These are phyloP conservation scores for Phylloporus arenicola DNA, from an alignment of 768 basidiomycete genomes.

Conservation along the genomic window DNA sequence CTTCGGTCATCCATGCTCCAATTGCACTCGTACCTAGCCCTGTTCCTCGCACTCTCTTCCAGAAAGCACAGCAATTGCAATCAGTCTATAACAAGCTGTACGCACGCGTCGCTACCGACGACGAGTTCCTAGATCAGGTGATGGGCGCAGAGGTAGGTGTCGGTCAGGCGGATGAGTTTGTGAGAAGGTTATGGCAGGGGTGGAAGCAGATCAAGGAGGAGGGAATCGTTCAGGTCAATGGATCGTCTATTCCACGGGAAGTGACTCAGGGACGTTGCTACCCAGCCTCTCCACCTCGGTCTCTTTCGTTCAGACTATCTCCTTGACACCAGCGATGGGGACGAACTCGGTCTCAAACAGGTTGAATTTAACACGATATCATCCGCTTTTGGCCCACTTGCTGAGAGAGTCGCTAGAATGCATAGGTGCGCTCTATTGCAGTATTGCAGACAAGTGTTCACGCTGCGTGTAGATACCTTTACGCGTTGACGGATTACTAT, in stretches of 20 bases:
- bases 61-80: conserved; percentile 62
- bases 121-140: conserved; percentile 71
- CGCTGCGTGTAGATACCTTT: conserved; percentile 53
- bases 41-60: conserved; percentile 69
- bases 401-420: conserved; percentile 58
- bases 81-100: conserved; percentile 81
- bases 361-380: conserved; percentile 99
- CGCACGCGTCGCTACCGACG: conserved; percentile 74
- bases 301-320: conserved; percentile 95
- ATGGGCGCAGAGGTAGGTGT: conserved; percentile 79
- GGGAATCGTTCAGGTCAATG: conserved; percentile 48
- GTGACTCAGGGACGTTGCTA: conserved; percentile 1
- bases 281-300: conserved; percentile 78
- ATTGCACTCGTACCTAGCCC: conserved; percentile 85
- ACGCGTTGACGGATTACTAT: conserved; percentile 63
- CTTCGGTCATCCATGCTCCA: conserved; percentile 86
- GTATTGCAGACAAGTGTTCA: not conserved
- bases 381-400: conserved; percentile 80
- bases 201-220: conserved; percentile 75
- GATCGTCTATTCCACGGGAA: not conserved
- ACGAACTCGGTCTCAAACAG: conserved; percentile 61
- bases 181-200: conserved; percentile 77
- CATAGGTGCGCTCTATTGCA: conserved; percentile 62
- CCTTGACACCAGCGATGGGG: conserved; percentile 51
- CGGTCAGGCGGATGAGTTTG: conserved; percentile 80